phyloP scores from a whole-genome alignment of 768 basidiomycete genomes.

The Auriculariales sp. region DNA sequence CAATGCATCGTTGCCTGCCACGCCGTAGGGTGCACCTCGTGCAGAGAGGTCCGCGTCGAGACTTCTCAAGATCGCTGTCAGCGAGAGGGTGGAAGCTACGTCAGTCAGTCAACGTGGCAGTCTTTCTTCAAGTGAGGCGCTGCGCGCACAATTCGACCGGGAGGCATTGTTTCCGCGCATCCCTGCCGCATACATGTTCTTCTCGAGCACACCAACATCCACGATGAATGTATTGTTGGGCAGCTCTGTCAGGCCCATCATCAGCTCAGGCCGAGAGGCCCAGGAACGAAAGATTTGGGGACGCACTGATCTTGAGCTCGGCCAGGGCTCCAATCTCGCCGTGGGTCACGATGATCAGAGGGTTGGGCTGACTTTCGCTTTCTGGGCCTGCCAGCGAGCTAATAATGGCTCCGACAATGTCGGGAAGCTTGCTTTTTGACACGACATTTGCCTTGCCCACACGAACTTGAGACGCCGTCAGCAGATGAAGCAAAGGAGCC shows the following conservation, averaged over 20 bases:
- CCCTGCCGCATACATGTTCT: constrained; percentile 42
- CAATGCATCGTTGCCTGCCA: constrained; percentile 73
- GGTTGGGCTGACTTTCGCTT: constrained; percentile 54
- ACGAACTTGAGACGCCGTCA: neutral
- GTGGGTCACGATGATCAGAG: constrained; percentile 59
- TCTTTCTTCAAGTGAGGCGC: constrained; percentile 7
- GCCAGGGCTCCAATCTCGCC: constrained; percentile 48
- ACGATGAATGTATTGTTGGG: constrained; percentile 59
- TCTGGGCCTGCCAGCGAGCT: constrained; percentile 62
- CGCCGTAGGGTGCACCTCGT: constrained; percentile 28
- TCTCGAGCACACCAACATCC: constrained; percentile 52
- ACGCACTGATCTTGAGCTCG: constrained; percentile 70
- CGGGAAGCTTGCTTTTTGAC: constrained; percentile 50
- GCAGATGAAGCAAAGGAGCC: neutral
- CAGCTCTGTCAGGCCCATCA: constrained; percentile 30
- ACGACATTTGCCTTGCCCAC: constrained; percentile 42
- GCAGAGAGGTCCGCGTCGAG: constrained; percentile 30
- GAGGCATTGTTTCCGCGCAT: constrained; percentile 45
- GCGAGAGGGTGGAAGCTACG: constrained; percentile 35
- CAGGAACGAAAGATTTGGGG: neutral
- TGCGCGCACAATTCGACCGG: constrained; percentile 33
- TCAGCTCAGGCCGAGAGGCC: neutral
- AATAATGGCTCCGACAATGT: constrained; percentile 57
- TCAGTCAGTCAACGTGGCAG: neutral
- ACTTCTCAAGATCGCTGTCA: constrained; percentile 48